Percentiles rank a stretch among this genome's conserved stretches.
Conservation (phyloP, 2,329 filamentous ascomycete genomes). For the Cercospora berteroae region DNA sequence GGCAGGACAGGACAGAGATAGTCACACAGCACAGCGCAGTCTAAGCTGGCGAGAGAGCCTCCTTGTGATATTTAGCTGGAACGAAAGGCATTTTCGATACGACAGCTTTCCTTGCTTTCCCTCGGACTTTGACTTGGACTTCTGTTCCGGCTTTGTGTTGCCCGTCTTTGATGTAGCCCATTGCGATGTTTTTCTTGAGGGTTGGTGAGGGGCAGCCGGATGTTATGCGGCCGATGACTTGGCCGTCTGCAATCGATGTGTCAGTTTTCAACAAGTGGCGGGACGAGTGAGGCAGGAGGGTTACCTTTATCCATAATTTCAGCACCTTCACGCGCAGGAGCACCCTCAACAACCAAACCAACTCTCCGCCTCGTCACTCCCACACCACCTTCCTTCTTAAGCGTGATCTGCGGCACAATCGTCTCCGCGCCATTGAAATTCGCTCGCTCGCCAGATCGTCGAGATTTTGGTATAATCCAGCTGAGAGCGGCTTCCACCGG, state of each 20-base stretch:
- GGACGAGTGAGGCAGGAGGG: too few relatives aligned
- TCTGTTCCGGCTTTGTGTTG: constrained; percentile 82
- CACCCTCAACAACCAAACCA: constrained; percentile 77
- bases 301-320: constrained; percentile 62
- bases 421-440: constrained; percentile 83
- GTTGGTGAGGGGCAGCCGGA: constrained; percentile 88
- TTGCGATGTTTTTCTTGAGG: constrained; percentile 86
- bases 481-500: constrained; percentile 64
- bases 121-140: constrained; percentile 73
- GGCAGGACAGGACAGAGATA: background rate
- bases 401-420: constrained; percentile 72
- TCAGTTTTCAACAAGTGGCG: background rate
- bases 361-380: constrained; percentile 72
- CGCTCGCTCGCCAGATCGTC: constrained; percentile 57
- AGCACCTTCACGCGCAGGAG: constrained; percentile 85
- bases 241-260: constrained; percentile 44
- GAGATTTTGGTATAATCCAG: constrained; percentile 83
- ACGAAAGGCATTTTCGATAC: constrained; percentile 91
- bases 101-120: constrained; percentile 69
- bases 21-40: background rate
- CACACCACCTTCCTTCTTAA: constrained; percentile 29
- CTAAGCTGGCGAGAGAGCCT: constrained; percentile 15
- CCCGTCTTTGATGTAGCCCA: constrained; percentile 84
- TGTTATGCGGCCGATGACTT: constrained; percentile 76
- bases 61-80: constrained; percentile 70